Conservation (phyloP, 176 grass and related monocot species). For the Otatea glauca region DNA sequence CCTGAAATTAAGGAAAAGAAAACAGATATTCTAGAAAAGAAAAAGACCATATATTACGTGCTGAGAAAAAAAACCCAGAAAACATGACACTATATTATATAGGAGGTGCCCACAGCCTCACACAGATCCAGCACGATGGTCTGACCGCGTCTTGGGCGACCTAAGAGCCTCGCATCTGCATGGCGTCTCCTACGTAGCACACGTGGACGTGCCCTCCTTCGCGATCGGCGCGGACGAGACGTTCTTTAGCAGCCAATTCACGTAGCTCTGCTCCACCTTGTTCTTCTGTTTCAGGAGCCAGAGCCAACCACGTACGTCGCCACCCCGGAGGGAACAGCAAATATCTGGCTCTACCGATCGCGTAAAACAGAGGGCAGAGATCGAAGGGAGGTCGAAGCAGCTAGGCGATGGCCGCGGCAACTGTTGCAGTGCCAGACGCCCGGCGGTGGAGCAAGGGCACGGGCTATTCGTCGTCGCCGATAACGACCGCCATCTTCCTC, state of each 20-base stretch:
- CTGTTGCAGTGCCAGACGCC: constrained; percentile 23
- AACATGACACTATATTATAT: no score
- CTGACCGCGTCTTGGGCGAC: background rate
- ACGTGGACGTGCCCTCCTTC: constrained; percentile 2
- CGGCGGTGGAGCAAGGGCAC: constrained; percentile 48
- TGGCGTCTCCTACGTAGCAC: background rate
- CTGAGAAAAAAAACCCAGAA: no score
- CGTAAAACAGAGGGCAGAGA: background rate
- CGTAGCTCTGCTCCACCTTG: background rate
- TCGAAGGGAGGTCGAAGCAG: constrained; percentile 20
- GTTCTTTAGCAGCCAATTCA: background rate
- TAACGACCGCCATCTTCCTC: constrained; percentile 58
- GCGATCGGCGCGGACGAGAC: background rate
- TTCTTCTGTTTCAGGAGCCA: constrained; percentile 1
- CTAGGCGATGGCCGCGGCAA: constrained; percentile 44
- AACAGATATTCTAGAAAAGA: no score
- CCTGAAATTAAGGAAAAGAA: no score
- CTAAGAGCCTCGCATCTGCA: background rate
- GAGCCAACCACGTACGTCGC: background rate
- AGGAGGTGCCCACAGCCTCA: no score
- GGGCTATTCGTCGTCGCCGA: constrained; percentile 28
- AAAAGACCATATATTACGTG: no score
- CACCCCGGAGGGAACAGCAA: background rate
- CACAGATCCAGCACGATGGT: no score
- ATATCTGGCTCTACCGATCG: background rate